Evolutionary conservation across 495 filamentous ascomycete genomes (phyloP), one percentile per base, ranked within the genome.

Genomic region (Podospora appendiculata): DNA sequence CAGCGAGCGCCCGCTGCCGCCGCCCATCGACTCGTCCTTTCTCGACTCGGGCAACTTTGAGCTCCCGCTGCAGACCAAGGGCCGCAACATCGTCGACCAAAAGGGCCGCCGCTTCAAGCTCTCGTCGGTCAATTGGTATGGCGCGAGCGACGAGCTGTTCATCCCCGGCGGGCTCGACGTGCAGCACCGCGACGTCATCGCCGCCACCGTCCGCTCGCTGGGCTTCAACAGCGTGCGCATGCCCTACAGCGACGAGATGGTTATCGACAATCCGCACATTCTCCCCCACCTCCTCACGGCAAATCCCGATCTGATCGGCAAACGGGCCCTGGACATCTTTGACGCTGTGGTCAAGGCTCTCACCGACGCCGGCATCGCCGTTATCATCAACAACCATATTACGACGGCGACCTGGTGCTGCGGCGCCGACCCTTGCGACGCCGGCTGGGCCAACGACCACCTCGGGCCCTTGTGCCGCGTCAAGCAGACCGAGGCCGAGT

Each of bases 171-270:
- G 80, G 8, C 69, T 84, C 36, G 79, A 84, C 41, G 58, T 78
- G 6, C 74, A 72, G 54, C 79, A 83, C 59, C 78, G 81, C 13
- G 65, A 60, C 43, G 69, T 72, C 8, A 83, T 84, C 50, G 79
- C 80, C 2, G 33, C 49, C 17, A 72, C 72, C 16, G 77, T 83
- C 56, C 68, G 73, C 14, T 47, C 52, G 13, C 61, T 84, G 34
- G 80, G 81, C 12, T 84, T 84, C 68, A 84, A 84, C 65, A 80
- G 77, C 58, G 81, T 84, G 54, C 70, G 81, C 8, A 55, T 84
- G 47, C 80, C 81, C 7, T 84, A 84, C 63, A 68, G 72, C 10
- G 81, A 84, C 57, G 79, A 84, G 68, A 73, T 83, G 67, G 79
- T 83, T 38, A 67, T 71, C 5, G 44, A 58, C 0, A 82, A 83